Percentiles rank a stretch among this genome's conserved stretches.
phyloP scores from a whole-genome alignment of 306 rosid species.

The Pterocarpus macrocarpus region DNA sequence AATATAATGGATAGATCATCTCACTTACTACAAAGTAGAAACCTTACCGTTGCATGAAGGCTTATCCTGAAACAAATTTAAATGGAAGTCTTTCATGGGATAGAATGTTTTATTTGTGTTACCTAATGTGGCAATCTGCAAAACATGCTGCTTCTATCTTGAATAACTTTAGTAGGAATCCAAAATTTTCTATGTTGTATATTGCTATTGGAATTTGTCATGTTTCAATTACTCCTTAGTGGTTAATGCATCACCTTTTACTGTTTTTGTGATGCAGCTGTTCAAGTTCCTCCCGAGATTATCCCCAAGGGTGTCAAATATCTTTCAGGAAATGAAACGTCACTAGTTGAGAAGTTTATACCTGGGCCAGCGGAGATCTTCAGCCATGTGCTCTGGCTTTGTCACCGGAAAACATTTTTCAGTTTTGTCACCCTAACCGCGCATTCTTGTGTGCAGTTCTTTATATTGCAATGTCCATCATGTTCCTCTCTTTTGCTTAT shows the following conservation, averaged over 20 bases:
- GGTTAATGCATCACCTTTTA: constrained; percentile 13
- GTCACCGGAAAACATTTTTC: constrained; percentile 21
- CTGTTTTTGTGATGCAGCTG: constrained; percentile 63
- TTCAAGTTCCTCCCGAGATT: constrained; percentile 90
- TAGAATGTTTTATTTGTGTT: constrained; percentile 23
- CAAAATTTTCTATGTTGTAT: constrained; percentile 15
- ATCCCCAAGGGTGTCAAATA: constrained; percentile 81
- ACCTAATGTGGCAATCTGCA: constrained; percentile 12
- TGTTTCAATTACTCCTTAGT: constrained; percentile 10
- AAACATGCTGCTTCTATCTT: constrained; percentile 2
- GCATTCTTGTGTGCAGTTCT: constrained; percentile 44
- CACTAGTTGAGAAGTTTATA: constrained; percentile 62
- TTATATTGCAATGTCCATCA: constrained; percentile 40
- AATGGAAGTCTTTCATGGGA: constrained; percentile 18
- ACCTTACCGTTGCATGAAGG: not conserved
- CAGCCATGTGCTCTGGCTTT: constrained; percentile 19
- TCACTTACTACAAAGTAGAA: no score
- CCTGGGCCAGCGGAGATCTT: constrained; percentile 37
- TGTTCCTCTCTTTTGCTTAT: not conserved
- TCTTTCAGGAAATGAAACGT: constrained; percentile 86
- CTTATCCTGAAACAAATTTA: not conserved
- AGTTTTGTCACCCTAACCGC: constrained; percentile 39
- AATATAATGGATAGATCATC: not conserved
- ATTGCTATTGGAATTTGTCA: constrained; percentile 13
- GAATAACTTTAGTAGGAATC: not conserved